Conservation (phyloP, 139 green algal species). For the Ettlia oleoabundans region DNA sequence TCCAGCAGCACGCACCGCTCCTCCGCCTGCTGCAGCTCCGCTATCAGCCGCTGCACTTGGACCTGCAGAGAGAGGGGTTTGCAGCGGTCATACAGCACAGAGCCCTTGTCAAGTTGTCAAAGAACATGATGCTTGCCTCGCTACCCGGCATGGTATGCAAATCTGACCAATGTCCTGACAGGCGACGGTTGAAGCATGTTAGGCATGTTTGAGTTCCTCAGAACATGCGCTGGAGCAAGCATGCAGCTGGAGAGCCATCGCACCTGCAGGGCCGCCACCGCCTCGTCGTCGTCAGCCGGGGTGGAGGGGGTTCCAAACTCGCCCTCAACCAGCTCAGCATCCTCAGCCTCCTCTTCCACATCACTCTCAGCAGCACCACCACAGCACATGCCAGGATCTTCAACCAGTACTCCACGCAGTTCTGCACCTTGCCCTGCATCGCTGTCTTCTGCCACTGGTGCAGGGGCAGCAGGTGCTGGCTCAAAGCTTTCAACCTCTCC, state of each 20-base stretch:
- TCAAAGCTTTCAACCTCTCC: background rate
- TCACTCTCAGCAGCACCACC: background rate
- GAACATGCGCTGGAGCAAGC: no score
- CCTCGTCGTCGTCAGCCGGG: slow-evolving; percentile 34
- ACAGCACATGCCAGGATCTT: no score
- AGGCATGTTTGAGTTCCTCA: no score
- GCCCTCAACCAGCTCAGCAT: background rate
- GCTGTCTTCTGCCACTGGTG: no score
- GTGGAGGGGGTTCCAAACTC: slow-evolving; percentile 28
- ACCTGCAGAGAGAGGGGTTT: slow-evolving; percentile 29
- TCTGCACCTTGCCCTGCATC: no score
- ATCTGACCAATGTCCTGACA: no score
- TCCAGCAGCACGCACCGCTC: slow-evolving; percentile 53
- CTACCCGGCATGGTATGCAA: no score
- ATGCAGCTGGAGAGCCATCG: no score
- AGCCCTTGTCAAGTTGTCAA: background rate
- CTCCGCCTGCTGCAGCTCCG: slow-evolving; percentile 48
- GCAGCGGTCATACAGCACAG: background rate
- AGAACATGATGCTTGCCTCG: no score
- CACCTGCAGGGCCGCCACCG: slow-evolving; percentile 22
- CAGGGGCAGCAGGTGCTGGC: no score
- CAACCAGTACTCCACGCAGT: no score
- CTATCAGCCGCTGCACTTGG: slow-evolving; percentile 51
- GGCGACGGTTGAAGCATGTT: no score
- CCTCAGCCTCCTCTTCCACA: background rate